Percentiles rank a stretch among this genome's conserved stretches.
Conservation (phyloP, 202 grass and related monocot species). For the Setaria italica region DNA sequence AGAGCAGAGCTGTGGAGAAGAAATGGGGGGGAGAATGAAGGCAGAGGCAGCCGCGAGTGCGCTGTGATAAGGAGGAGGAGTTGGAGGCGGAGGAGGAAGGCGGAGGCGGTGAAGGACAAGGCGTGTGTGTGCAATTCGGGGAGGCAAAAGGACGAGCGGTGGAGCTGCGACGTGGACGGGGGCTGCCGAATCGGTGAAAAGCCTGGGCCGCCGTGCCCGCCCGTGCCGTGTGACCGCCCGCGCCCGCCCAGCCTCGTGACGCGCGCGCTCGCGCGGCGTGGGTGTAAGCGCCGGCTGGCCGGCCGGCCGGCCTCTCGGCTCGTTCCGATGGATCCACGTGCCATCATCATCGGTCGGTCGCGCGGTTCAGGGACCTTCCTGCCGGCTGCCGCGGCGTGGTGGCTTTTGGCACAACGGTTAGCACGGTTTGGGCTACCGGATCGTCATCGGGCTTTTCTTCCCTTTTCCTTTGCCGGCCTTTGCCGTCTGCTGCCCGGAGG, state of each 20-base stretch:
- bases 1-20: neutral
- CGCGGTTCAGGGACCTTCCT: neutral
- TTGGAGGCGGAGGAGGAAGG: neutral
- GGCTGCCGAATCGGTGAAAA: slow-evolving; percentile 61
- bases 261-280: neutral
- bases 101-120: neutral
- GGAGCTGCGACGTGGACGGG: slow-evolving; percentile 25
- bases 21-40: neutral
- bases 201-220: slow-evolving; percentile 14
- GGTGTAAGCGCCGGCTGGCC: slow-evolving; percentile 5
- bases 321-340: neutral
- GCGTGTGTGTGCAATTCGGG: slow-evolving; percentile 34
- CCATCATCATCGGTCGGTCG: neutral
- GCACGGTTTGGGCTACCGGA: slow-evolving; percentile 54
- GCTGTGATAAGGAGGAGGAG: neutral
- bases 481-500: neutral
- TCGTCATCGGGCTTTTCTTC: neutral
- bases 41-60: neutral
- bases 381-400: neutral
- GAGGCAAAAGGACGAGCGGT: slow-evolving; percentile 34
- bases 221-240: neutral
- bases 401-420: slow-evolving; percentile 55
- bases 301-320: neutral
- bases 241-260: neutral
- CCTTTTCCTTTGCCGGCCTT: neutral